Evolutionary conservation across 768 basidiomycete species (phyloP).

Genomic region (Termitomyces titanicus): DNA sequence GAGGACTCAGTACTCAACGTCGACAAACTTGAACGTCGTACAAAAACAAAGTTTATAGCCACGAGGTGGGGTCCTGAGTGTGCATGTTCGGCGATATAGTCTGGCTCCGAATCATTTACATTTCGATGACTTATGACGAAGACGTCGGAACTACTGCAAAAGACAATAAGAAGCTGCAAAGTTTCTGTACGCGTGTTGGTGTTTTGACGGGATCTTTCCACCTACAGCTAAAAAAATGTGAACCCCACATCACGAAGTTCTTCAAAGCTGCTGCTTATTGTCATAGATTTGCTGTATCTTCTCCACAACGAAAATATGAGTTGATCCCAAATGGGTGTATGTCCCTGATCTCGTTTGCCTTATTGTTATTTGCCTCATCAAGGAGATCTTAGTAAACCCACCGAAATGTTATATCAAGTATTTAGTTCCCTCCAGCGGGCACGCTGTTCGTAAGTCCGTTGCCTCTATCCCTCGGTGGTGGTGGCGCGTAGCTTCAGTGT

Average conservation of each 20-base stretch:
- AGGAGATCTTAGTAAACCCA: slow-evolving; percentile 9
- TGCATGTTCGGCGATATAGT: slow-evolving; percentile 25
- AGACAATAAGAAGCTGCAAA: slow-evolving; percentile 29
- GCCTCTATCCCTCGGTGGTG: neutral
- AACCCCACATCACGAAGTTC: slow-evolving; percentile 21
- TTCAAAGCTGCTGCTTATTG: slow-evolving; percentile 21
- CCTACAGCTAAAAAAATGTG: slow-evolving; percentile 17
- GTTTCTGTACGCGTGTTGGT: neutral
- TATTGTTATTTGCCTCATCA: slow-evolving; percentile 31
- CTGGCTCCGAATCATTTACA: slow-evolving; percentile 26
- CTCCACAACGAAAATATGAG: slow-evolving; percentile 10
- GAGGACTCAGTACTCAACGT: slow-evolving; percentile 22
- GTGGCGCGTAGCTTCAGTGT: neutral
- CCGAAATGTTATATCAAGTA: slow-evolving; percentile 14
- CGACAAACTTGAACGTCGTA: slow-evolving; percentile 16
- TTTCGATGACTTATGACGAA: slow-evolving; percentile 27
- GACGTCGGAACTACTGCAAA: slow-evolving; percentile 10
- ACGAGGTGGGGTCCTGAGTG: slow-evolving; percentile 27
- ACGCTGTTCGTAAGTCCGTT: neutral
- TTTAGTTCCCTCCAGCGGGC: slow-evolving; percentile 7
- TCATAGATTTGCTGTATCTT: slow-evolving; percentile 12
- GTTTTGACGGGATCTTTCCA: slow-evolving; percentile 10
- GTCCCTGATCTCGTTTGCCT: slow-evolving; percentile 31
- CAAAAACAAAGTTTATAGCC: slow-evolving; percentile 32
- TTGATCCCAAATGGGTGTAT: slow-evolving; percentile 17